phyloP scores from a whole-genome alignment of 2,329 filamentous ascomycete species.

The Paramyrothecium sp. region DNA sequence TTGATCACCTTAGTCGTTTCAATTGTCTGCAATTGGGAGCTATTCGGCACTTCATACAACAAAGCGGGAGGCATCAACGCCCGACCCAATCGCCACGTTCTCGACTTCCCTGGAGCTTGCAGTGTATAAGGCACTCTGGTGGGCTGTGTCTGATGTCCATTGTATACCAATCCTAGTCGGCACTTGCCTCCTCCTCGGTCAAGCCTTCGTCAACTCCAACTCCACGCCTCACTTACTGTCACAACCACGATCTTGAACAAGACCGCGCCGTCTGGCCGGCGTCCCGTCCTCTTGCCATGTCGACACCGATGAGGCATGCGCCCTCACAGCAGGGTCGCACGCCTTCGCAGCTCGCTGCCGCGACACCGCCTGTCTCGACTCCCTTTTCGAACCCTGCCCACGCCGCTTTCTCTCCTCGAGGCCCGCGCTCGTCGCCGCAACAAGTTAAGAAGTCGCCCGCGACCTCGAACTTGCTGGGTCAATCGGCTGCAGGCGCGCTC shows the following conservation, averaged over 20 bases:
- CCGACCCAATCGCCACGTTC: no score
- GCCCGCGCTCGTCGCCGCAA: conserved; percentile 60
- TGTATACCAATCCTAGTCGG: neutral
- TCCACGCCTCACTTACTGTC: neutral
- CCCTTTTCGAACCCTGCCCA: conserved; percentile 60
- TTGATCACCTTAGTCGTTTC: no score
- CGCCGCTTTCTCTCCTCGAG: conserved; percentile 59
- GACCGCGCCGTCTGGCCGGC: no score
- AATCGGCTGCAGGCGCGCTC: conserved; percentile 42
- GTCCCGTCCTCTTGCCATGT: conserved; percentile 30
- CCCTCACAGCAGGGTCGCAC: conserved; percentile 41
- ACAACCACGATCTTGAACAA: no score
- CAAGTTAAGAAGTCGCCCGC: conserved; percentile 64
- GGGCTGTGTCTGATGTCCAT: neutral
- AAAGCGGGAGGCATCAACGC: no score
- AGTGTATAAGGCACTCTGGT: neutral
- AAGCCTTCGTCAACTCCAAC: neutral
- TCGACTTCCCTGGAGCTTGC: no score
- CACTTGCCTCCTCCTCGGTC: neutral
- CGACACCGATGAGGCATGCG: conserved; percentile 48
- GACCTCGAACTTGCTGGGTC: conserved; percentile 47
- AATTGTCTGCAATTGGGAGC: no score
- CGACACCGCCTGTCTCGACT: conserved; percentile 65
- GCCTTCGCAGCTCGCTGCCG: conserved; percentile 51
- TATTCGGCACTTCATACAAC: no score